Evolutionary conservation across 2,329 filamentous ascomycete genomes (phyloP), one percentile per base, ranked within the genome.

Genomic region (Exophiala spinifera): DNA sequence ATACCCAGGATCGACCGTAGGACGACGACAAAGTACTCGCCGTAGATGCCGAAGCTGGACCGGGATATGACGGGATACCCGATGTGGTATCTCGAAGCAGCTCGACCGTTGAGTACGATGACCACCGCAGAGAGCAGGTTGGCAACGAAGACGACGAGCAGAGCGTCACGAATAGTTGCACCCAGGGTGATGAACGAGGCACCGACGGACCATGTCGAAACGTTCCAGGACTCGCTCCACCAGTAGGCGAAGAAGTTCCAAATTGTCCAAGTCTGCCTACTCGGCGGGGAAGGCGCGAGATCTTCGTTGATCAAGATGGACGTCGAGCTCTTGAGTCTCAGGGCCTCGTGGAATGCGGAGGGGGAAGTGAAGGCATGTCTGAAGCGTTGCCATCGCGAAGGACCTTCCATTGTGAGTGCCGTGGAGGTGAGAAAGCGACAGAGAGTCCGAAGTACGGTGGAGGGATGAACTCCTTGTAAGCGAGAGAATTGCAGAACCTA

Each of bases 1-100:
- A 70, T 64, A 4, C 70, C 70, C n/a, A 69, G 62, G 15, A 70
- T 64, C n/a, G 66, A 69, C 1, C 70, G 64, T 45, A 66, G 66
- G 31, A 72, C 60, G 1, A 72, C 64, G 2, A 67, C 65, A 49
- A 69, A 67, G 42, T 68, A 64, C 2, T 66, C 60, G 19, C 67
- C 61, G 42, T 65, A 61, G 49, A 62, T 70, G 33, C 68, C 69
- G 21, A 69, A 71, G 3, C 62, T 62, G 15, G 67, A 61, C 3
- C 68, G 66, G 34, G 64, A 62, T 39, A 62, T 58, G 28, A 69
- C 65, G 0, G 67, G 64, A 23, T 64, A 69, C 34, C 65, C 65
- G 47, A 69, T 57, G 2, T 64, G 65, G 2, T 66, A 56, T 25
- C 61, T 59, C 15, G 66, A 65, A 10, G 49, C 67, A 23, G 60